Evolutionary conservation across 2,329 filamentous ascomycete genomes (phyloP).

Genomic region (Colletotrichum sp.): DNA sequence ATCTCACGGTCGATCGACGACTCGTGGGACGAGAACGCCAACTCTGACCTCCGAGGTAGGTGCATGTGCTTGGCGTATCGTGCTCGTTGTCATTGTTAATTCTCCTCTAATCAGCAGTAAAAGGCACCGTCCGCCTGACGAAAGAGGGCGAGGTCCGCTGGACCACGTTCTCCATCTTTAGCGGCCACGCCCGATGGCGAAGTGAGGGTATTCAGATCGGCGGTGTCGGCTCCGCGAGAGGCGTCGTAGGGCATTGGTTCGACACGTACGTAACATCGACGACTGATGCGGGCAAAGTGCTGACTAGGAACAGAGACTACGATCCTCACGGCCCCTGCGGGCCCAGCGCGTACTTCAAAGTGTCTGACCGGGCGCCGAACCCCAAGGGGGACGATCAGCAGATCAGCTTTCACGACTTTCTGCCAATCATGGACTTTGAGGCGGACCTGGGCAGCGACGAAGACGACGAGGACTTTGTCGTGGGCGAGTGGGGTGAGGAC

Average conservation of each 20-base stretch:
- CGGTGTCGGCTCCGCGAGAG: conserved; percentile 66
- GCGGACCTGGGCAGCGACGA: conserved; percentile 25
- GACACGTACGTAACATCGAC: conserved; percentile 58
- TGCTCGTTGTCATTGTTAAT: neutral
- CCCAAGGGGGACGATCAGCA: conserved; percentile 24
- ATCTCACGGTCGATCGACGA: conserved; percentile 66
- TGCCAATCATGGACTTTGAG: conserved; percentile 25
- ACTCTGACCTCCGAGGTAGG: conserved; percentile 68
- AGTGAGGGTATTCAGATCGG: conserved; percentile 79
- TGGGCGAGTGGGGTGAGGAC: conserved; percentile 27
- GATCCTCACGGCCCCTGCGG: conserved; percentile 73
- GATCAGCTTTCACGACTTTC: conserved; percentile 22
- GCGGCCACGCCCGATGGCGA: conserved; percentile 74
- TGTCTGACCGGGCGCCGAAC: conserved; percentile 34
- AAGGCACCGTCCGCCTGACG: conserved; percentile 69
- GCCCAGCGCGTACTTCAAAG: conserved; percentile 80
- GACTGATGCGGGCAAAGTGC: neutral
- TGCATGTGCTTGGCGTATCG: conserved; percentile 19
- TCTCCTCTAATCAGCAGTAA: conserved; percentile 25
- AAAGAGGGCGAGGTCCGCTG: conserved; percentile 75
- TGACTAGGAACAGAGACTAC: conserved; percentile 55
- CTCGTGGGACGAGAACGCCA: conserved; percentile 71
- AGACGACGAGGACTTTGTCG: conserved; percentile 25
- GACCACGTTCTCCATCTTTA: conserved; percentile 70
- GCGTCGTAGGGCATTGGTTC: conserved; percentile 80